Evolutionary conservation across 768 basidiomycete genomes (phyloP), one percentile per base, ranked within the genome.

Genomic region (Collybiopsis confluens): DNA sequence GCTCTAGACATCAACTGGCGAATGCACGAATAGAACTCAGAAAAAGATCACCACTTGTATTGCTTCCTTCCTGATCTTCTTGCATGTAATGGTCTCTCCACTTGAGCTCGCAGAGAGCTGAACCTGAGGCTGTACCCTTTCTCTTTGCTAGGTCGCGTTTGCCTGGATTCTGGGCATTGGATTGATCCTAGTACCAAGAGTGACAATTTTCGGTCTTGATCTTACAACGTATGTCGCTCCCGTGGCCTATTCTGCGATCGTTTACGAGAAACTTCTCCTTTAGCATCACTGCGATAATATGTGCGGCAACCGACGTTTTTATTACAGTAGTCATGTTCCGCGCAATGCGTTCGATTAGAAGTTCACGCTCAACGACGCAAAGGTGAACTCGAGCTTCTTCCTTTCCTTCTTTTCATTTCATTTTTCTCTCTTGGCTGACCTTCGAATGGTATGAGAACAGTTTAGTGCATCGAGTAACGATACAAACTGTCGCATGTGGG

Each of bases 401-500:
- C 30, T n/a, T n/a, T n/a, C n/a, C n/a, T n/a, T n/a, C n/a, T n/a
- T n/a, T n/a, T n/a, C n/a, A n/a, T n/a, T n/a, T 18, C 30, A 33
- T 23, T 27, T 35, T 10, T 18, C 7, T 35, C 3, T 16, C 6
- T 35, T 11, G 21, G 20, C 18, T 21, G 30, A 10, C 44, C 10
- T 28, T 33, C 10, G 27, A 23, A 4, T 21, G 20, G 42, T 23
- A 21, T 36, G n/a, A 47, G 1, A n/a, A 16, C 36, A 48, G 47
- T 35, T 26, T 48, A 6, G 20, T 48, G 5, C 47, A 33, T 26
- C 47, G 47, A 5, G 37, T 48, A 21, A 36, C 47, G 35, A 48
- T 48, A 11, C 47, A 48, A 23, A 36, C 47, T 16, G 35, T 48
- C 33, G 47, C 47, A 4, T 48, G 47, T 48, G 47, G 47, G 21